Evolutionary conservation across 768 basidiomycete species (phyloP).

Genomic region (Gloeophyllum trabeum): DNA sequence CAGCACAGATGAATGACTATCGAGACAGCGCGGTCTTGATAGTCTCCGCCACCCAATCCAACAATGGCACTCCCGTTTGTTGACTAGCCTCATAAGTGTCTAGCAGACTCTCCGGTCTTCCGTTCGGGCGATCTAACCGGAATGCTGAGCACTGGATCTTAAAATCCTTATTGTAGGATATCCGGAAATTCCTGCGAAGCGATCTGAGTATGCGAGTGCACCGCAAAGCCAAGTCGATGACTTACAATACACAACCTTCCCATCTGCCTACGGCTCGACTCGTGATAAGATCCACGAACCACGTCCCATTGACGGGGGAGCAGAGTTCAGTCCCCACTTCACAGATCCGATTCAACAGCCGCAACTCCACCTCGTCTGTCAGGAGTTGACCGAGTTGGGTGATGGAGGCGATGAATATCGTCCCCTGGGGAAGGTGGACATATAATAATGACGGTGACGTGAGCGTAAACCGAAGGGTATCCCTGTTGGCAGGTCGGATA

Average conservation of each 20-base stretch:
- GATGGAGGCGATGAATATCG: slow-evolving; percentile 59
- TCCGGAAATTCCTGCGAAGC: slow-evolving; percentile 47
- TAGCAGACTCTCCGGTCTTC: slow-evolving; percentile 26
- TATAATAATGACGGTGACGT: slow-evolving; percentile 62
- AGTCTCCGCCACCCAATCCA: slow-evolving; percentile 43
- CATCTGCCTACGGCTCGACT: slow-evolving; percentile 59
- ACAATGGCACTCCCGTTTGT: slow-evolving; percentile 19
- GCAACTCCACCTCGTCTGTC: slow-evolving; percentile 65
- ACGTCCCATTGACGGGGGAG: slow-evolving; percentile 40
- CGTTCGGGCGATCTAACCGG: slow-evolving; percentile 30
- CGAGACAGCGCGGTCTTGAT: slow-evolving; percentile 28
- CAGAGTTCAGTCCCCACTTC: slow-evolving; percentile 49
- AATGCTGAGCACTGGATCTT: slow-evolving; percentile 49
- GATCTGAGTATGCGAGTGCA: slow-evolving; percentile 1
- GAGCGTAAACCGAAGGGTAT: slow-evolving; percentile 68
- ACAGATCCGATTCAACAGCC: slow-evolving; percentile 58
- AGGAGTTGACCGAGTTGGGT: slow-evolving; percentile 69
- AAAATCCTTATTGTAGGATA: slow-evolving; percentile 39
- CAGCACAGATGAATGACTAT: too few species aligned
- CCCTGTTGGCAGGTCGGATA: slow-evolving; percentile 25
- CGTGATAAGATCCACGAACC: slow-evolving; percentile 69
- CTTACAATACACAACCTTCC: slow-evolving; percentile 71
- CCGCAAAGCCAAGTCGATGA: slow-evolving; percentile 8
- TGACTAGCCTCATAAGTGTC: slow-evolving; percentile 27
- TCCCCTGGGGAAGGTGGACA: slow-evolving; percentile 77